Evolutionary conservation across 208 protist species (phyloP), one percentile per base, ranked within the genome.

Genomic region (Acanthamoeba culbertsoni): DNA sequence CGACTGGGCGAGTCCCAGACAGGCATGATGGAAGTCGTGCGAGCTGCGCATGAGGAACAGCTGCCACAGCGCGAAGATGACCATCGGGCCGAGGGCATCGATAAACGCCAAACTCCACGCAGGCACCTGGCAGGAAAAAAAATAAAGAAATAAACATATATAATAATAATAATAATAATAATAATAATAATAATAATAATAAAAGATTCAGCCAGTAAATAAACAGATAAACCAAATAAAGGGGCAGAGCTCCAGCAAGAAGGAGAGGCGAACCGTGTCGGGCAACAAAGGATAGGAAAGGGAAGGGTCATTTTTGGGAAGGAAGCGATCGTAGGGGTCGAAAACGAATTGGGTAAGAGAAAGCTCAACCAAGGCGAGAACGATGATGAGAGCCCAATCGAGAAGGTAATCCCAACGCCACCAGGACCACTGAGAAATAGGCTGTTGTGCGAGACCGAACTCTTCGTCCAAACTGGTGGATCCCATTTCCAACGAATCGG

Each of bases 11-110:
- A 63, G 57, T 73, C 86, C 93, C 18, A 97, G 68, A 40, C 73
- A 45, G 43, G 94, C 96, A 31, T 96, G 93, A 91, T 97, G 96
- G 14, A 97, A 53, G 79, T 97, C 96, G 48, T 97, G 71, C 51
- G 68, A 86, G 91, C 91, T 93, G 43, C 91, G 71, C 71, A 82
- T 65, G 63, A 93, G 59, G 33, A 94, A 94, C 42, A 86, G 20
- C 45, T 93, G 86, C 1, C 1, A 82, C 79, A 86, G 40, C 1
- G 31, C 93, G 26, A 82, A 91, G 35, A 93, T 42, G 2, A 86
- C 68, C 37, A 94, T 91, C 33, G 93, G 93, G 26, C 18, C 75
- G 23, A 86, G 40, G 12, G 46, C 55, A 26, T 42, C 42, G 7
- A 94, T 65, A n/a, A 95, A 84, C 53, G 77, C 51, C 65, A 95